Base-by-base conservation (phyloP, 495 filamentous ascomycete genomes). In the Aspergillus sclerotioniger region DNA sequence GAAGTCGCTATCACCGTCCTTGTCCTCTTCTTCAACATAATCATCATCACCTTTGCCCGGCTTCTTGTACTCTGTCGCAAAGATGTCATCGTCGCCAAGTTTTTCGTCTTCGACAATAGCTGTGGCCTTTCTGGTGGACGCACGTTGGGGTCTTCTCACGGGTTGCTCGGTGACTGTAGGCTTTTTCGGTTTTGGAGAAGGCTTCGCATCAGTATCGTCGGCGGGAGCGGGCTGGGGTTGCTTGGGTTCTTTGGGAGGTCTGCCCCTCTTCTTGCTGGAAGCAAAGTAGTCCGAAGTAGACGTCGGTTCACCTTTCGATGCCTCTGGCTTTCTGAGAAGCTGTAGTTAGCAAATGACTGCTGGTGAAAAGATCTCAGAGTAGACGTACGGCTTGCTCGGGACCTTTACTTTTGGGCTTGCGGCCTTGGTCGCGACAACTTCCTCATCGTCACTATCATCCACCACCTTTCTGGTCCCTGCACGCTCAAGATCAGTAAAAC, bases 51-150 rank as follows among this genome's bases (percentile, higher is more conserved):
- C 83, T 65, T 84, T 87, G 37, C 81, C 70, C 39, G 61, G 68
- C 58, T 85, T 89, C 49, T 74, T 72, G 55, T 81, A 83, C 49
- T 88, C 86, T 0, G 83, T 82, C 1, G 83, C 84, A 65, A 87
- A 88, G 15, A 91, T 88, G 62, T 92, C 89, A 57, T 91, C 89
- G 12, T 79, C 84, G 6, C 80, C 87, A 53, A 88, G 82, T n/a
- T 77, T 83, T 51, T 87, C 87, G 35, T 79, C 76, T 8, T 87
- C 82, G 52, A 84, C 56, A 32, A 80, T 72, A 29, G 73, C 58
- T 45, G 53, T 58, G 55, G 62, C 56, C 50, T 68, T 67, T 39
- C 73, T 71, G 16, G 70, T 62, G 31, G 74, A 71, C 19, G 63
- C 62, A 5, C 69, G 70, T 35, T 68, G 35, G 6, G 57, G 56